phyloP scores from a whole-genome alignment of 1,139 yeast species.

The Pichia norvegensis region DNA sequence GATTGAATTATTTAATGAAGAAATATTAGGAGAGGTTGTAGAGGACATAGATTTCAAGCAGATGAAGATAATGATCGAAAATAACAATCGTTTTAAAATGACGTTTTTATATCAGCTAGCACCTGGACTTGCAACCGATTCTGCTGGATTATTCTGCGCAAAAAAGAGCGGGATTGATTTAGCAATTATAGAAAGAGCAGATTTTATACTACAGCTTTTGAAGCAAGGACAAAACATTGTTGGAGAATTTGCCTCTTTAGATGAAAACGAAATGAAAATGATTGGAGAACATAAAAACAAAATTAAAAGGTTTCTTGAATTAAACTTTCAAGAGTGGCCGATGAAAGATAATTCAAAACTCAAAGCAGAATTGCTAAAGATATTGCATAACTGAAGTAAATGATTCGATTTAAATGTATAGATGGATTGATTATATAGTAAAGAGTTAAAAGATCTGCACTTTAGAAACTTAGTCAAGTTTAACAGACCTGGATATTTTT shows the following conservation, averaged over 20 bases:
- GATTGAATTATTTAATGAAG: constrained; percentile 32
- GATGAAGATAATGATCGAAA: constrained; percentile 6
- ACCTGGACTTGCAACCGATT: constrained; percentile 29
- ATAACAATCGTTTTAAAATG: constrained; percentile 17
- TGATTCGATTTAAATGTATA: neutral
- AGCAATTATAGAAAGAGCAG: constrained; percentile 28
- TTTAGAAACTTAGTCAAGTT: constrained; percentile 38
- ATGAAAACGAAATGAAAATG: constrained; percentile 2
- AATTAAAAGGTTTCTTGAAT: constrained; percentile 4
- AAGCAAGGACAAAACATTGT: constrained; percentile 4
- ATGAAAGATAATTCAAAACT: constrained; percentile 1
- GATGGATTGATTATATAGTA: constrained; percentile 1
- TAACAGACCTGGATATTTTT: constrained; percentile 79
- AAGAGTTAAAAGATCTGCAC: neutral
- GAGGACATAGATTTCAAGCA: constrained; percentile 6
- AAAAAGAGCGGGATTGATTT: constrained; percentile 30
- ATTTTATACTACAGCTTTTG: constrained; percentile 3
- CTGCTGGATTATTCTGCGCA: constrained; percentile 37
- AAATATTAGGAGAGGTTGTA: constrained; percentile 14
- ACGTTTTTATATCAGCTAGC: constrained; percentile 31
- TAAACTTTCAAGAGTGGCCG: constrained; percentile 10
- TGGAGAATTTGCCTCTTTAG: constrained; percentile 2
- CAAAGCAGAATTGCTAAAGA: constrained; percentile 3
- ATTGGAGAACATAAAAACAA: constrained; percentile 1
- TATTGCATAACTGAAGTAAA: neutral